A percentile compares a stretch with the other conserved stretches of the same genome.
These are phyloP conservation scores for Filobasidium uniguttulatum DNA, from an alignment of 1,284 basidiomycete genomes.

Conservation along the genomic window DNA sequence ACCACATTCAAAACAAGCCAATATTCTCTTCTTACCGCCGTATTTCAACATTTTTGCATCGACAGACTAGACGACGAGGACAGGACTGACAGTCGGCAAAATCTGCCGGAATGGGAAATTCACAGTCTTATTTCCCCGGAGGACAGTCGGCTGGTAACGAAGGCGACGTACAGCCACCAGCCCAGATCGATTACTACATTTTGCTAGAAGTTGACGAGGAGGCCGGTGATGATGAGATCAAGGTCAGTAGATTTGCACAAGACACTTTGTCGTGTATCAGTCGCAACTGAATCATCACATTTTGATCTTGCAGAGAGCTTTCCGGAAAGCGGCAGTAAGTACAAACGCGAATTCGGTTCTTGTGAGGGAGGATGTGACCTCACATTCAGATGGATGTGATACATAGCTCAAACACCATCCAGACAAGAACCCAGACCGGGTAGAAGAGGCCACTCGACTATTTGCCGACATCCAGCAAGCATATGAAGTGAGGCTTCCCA, in stretches of 20 bases:
- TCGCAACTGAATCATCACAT: no score
- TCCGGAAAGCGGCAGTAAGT: constrained; percentile 55
- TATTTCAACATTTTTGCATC: neutral
- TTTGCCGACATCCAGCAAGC: constrained; percentile 87
- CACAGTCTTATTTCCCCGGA: constrained; percentile 8
- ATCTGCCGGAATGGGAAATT: constrained; percentile 8
- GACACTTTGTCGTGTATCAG: neutral
- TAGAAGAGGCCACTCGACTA: constrained; percentile 72
- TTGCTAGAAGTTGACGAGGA: constrained; percentile 64
- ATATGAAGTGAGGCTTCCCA: constrained; percentile 79
- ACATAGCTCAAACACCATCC: constrained; percentile 61
- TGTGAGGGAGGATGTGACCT: neutral
- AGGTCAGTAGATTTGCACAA: constrained; percentile 40
- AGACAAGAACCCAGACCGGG: constrained; percentile 69
- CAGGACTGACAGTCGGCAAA: no score
- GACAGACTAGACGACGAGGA: no score
- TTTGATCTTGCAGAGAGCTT: constrained; percentile 60
- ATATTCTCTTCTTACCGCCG: neutral
- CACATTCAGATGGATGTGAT: neutral
- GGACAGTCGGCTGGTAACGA: neutral
- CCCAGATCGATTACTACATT: constrained; percentile 54
- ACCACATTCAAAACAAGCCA: neutral
- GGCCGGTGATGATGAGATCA: constrained; percentile 76
- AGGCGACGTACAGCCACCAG: neutral
- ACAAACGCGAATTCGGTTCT: neutral